Base-by-base conservation (phyloP, 2,329 filamentous ascomycete genomes). In the Ustilaginoidea virens region DNA sequence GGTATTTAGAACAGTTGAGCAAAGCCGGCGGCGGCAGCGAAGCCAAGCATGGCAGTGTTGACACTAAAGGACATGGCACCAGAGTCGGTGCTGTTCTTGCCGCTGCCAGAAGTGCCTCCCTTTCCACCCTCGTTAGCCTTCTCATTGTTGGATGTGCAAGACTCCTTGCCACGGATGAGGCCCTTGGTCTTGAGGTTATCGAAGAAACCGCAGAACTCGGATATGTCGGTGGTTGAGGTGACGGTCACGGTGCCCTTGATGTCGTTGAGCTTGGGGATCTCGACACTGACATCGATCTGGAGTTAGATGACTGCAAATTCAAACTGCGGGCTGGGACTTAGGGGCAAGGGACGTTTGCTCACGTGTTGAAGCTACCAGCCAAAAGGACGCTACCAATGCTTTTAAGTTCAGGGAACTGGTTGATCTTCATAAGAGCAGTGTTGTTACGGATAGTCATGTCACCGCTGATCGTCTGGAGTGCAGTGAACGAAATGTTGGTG, bases 371-470 rank as follows among this genome's bases (percentile, higher is more conserved):
- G 61, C 74, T 79, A 46, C 90, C 90, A 44, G 75, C 74, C 53
- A 93, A 72, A 53, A 83, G 77, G 48, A 96, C 65, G 45, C 82
- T 83, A 59, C 86, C 87, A 34, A 94, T 71, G 31, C 61, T 69
- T 48, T 69, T 49, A 17, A 98, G 69, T 39, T 62, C 50, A 36
- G 68, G 65, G 58, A 96, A 80, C 19, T 71, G 72, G 39, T 68
- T 55, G 32, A 94, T 63, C 35, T 60, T 51, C 32, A 56, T 43
- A 19, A 94, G 68, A 32, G 63, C 61, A 36, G 82, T 81, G 75
- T 96, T 94, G 72, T 93, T 92, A 57, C 80, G 77, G 48, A 98
- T 72, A 43, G 79, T 74, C 51, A 92, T 70, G 51, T 79, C 82
- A 60, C 82, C 86, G 41, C 69, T 72, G 45, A 93, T 68, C 31